Evolutionary conservation across 2,329 filamentous ascomycete genomes (phyloP), one percentile per base, ranked within the genome.

Genomic region (Emericellopsis atlantica): DNA sequence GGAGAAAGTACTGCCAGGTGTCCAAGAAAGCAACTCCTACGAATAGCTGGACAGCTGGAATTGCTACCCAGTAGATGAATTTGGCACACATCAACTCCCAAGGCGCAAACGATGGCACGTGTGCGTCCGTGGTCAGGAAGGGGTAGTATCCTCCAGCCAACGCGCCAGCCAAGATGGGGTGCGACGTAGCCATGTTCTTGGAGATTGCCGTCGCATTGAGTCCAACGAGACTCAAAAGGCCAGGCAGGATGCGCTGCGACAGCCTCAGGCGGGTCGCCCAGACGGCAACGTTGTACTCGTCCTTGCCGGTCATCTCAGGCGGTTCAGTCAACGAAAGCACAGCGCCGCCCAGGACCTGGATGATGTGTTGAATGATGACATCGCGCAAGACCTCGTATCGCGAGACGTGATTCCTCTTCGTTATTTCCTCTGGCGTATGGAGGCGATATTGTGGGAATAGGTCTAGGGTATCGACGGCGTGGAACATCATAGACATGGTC

Each of bases 1-100:
- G 92, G 53, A 90, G 73, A 64, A 95, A 95, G 66, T 98, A 98
- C 59, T 98, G 90, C 92, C 92, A 98, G 36, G 88, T 92, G 63
- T 98, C 92, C 50, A 96, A 75, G 48, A 93, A 69, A 48, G 76
- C 65, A 45, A 90, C 74, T 21, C 81, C 92, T 39, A 84, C 54
- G 43, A 75, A 64, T 55, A 95, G 84, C 59, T 96, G 90, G 38
- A 90, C 42, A 4, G 67, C 72, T 1, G 92, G 92, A 46, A 96
- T 72, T 32, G 81, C 57, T 46, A 79, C 64, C 70, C 84, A 83
- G 66, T 96, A 96, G 48, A 95, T 76, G 45, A 74, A 67, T 60
- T 81, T 83, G 34, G 87, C 92, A 29, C 77, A 61, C 24, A 70
- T 48, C 35, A 93, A 54, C 62, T 96, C 90, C 90, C 90, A 95